phyloP scores from a whole-genome alignment of 2,329 filamentous ascomycete genomes.

The Gyromitra esculenta region DNA sequence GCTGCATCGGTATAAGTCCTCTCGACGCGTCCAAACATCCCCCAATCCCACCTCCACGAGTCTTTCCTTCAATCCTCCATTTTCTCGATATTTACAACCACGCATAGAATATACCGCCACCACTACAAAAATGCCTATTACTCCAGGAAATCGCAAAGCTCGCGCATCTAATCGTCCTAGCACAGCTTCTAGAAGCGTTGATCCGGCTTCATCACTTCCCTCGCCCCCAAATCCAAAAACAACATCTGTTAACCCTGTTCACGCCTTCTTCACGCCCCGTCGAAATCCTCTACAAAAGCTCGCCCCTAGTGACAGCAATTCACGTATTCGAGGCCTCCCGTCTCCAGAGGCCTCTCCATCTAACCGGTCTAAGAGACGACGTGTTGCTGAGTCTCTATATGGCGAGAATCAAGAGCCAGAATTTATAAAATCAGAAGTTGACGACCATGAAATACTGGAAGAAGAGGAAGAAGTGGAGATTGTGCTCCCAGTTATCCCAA shows the following conservation, averaged over 20 bases:
- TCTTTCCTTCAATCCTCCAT: neutral
- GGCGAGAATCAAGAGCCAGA: conserved; percentile 17
- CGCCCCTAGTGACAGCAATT: conserved; percentile 38
- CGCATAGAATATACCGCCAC: neutral
- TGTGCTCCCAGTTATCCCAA: conserved; percentile 21
- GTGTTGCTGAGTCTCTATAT: conserved; percentile 23
- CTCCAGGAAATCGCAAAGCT: conserved; percentile 44
- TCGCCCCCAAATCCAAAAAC: conserved; percentile 54
- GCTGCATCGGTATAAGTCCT: conserved; percentile 13
- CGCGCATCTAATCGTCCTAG: conserved; percentile 31
- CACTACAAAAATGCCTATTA: conserved; percentile 35
- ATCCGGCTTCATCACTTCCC: conserved; percentile 37
- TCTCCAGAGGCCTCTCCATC: conserved; percentile 52
- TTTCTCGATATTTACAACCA: neutral
- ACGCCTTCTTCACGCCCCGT: conserved; percentile 52
- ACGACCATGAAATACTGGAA: neutral
- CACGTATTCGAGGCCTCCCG: conserved; percentile 40
- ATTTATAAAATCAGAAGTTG: conserved; percentile 22
- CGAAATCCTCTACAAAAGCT: conserved; percentile 41
- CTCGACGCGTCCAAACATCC: conserved; percentile 40
- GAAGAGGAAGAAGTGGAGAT: conserved; percentile 8
- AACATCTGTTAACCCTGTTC: conserved; percentile 56
- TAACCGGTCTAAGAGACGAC: conserved; percentile 37
- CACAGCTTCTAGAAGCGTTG: conserved; percentile 41
- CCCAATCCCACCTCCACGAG: neutral